Evolutionary conservation across 768 basidiomycete species (phyloP), one percentile per base, ranked within the genome.

Genomic region (Fomitopsis serialis): DNA sequence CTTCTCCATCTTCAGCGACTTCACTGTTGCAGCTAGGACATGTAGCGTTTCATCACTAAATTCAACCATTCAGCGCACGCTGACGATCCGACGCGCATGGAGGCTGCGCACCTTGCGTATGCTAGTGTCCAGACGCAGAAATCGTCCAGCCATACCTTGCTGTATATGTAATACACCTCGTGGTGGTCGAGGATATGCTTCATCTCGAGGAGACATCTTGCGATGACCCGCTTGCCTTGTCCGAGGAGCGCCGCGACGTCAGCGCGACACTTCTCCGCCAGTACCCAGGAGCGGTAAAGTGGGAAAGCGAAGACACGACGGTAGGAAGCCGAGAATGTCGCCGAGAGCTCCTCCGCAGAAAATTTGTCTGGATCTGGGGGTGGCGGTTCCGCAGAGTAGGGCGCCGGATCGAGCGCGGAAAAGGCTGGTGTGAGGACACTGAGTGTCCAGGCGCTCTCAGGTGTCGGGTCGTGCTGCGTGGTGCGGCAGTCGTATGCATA

Each of bases 401-500:
- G 78, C 21, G 83, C 79, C 25, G 85, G 81, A 64, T 92, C 87
- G 27, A 94, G 80, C 0, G 91, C 86, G n/a, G 91, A 82, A 68
- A 94, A 90, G 2, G 82, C 81, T 45, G 91, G 85, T 12, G 80
- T 80, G 48, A 94, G 75, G 27, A 71, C 75, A 58, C 82, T 78
- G 50, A 94, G 76, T 2, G 92, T 94, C 91, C 91, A 94, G 13
- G 88, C 85, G 65, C 91, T 92, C 68, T 94, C 92, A 7, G 89
- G 78, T 2, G 87, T 91, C n/a, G 89, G 81, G 55, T 94, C 91
- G 45, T 76, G 74, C 56, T 85, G 82, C 0, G 84, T 89, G 4
- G 85, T 89, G 37, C 90, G 83, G 47, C 79, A 75, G 56, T 94
- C 91, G 65, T 94, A 94, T 4, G 82, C 79, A 62, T 86, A 85